phyloP scores from a whole-genome alignment of 164 flowering plant species.

The Saururus chinensis region DNA sequence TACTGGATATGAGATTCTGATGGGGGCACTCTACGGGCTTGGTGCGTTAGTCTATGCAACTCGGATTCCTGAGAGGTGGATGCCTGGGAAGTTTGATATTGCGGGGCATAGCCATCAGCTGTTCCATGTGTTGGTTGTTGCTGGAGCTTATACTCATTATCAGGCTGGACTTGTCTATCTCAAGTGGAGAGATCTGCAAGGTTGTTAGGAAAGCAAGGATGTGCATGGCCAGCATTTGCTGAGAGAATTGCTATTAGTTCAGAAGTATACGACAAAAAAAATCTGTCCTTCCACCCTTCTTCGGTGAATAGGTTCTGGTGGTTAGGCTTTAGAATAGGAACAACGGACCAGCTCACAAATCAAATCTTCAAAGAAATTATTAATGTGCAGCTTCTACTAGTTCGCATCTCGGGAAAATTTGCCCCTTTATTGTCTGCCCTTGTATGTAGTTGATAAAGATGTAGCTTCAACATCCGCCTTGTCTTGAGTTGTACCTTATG shows the following conservation, averaged over 20 bases:
- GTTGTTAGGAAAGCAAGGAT: constrained; percentile 34
- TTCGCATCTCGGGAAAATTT: too few relatives aligned
- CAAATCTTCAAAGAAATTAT: too few relatives aligned
- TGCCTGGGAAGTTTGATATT: constrained; percentile 92
- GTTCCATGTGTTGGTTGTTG: constrained; percentile 84
- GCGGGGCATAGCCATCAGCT: constrained; percentile 96
- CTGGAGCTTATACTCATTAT: constrained; percentile 90
- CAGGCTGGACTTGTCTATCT: constrained; percentile 80
- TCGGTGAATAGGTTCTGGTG: too few relatives aligned
- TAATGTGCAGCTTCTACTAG: too few relatives aligned
- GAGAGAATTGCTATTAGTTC: too few relatives aligned
- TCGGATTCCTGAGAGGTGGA: constrained; percentile 91
- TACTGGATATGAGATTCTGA: constrained; percentile 73
- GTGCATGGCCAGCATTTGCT: not conserved
- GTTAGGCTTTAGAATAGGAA: too few relatives aligned
- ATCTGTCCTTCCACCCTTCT: not conserved
- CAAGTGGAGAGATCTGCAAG: constrained; percentile 74
- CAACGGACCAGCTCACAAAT: too few relatives aligned
- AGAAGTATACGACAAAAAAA: not conserved
- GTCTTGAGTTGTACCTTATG: too few relatives aligned
- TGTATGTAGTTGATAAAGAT: too few relatives aligned
- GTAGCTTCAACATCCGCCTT: too few relatives aligned
- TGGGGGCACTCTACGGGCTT: constrained; percentile 72
- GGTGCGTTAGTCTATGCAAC: constrained; percentile 85
- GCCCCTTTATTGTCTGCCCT: too few relatives aligned